Base-by-base conservation (phyloP, 1,284 basidiomycete genomes). In the Takashimella tepidaria region DNA sequence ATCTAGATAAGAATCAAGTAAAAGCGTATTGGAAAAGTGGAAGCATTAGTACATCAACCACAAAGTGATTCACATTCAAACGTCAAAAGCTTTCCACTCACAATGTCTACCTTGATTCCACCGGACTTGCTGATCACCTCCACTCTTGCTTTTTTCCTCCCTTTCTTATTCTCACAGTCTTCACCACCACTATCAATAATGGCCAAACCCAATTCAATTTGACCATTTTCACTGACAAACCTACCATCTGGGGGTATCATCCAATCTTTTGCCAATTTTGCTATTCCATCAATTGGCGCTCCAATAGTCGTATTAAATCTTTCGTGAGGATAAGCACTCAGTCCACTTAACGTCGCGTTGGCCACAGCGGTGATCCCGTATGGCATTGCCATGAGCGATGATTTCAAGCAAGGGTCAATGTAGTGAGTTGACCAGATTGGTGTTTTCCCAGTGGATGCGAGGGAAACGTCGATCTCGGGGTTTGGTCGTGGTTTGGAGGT, bases 211-310 rank as follows among this genome's bases (percentile, higher is more conserved):
- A 74, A 23, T 16, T 62, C 65, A 3, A 71, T 57, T 3, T 60
- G 67, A 12, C 72, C 70, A 23, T 64, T 51, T 49, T 72, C 68
- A 16, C 47, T 57, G n/a, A 50, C 42, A 46, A 72, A 69, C 49
- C 55, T 56, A 5, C 58, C 70, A 50, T 74, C 72, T 4, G 70
- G 61, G 3, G 56, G 58, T 6, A 71, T 53, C 8, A 66, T 56
- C 61, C 66, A 69, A 2, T 58, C 55, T 46, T 68, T 67, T 0
- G 68, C 66, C 13, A 63, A 49, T 26, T 56, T 60, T 2, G 69
- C 69, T 41, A 72, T 47, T 16, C 69, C 71, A 47, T 67, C 67
- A n/a, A 73, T 67, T 22, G 67, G 68, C 43, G 68, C 67, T 11
- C 68, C 67, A 0, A 63, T 67, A 16, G 64, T 67, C 41, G 54